Base-by-base conservation (phyloP, 2,329 filamentous ascomycete species). In the Metarhizium robertsii region DNA sequence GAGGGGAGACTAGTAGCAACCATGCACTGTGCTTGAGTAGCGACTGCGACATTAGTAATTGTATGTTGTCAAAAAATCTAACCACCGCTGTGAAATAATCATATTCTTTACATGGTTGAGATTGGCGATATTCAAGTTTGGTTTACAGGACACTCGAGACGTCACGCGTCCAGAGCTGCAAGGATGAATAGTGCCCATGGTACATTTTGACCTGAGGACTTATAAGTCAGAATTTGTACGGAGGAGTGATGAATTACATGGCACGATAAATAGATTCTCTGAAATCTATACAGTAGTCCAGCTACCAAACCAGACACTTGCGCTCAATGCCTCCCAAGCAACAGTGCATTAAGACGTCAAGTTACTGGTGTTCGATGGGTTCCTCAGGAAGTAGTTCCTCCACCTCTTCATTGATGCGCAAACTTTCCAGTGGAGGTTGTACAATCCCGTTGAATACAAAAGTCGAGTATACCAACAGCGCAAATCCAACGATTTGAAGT, bases 401-500 rank as follows among this genome's bases (percentile, higher is more conserved):
- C 20, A 85, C 75, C 60, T 79, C 78, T 34, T 71, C 71, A 16
- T 79, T 71, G 55, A 75, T 70, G 11, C 78, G 78, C 38, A 92
- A 86, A 53, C 80, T 81, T 68, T 83, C 82, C 58, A 95, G 74
- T 1, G 94, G 94, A 25, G 91, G 90, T 57, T 84, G 78, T n/a
- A 97, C 81, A 57, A 99, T 83, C 59, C 95, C 91, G 71, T 97
- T 97, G 78, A 97, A 97, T 46, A 97, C 70, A 71, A 96, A 96
- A 2, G 92, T 99, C 61, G 94, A 95, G 68, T 96, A 99, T 14
- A 99, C 94, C 40, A 99, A 80, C 61, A 96, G 74, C 2, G 75
- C 88, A 64, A 99, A 99, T 1, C 94, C 94, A 3, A 83, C 69
- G 14, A 99, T 90, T 73, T 99, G 94, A 6, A 99, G 81, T 87